Evolutionary conservation across 1,284 basidiomycete species (phyloP).

Genomic region (Abortiporus biennis): DNA sequence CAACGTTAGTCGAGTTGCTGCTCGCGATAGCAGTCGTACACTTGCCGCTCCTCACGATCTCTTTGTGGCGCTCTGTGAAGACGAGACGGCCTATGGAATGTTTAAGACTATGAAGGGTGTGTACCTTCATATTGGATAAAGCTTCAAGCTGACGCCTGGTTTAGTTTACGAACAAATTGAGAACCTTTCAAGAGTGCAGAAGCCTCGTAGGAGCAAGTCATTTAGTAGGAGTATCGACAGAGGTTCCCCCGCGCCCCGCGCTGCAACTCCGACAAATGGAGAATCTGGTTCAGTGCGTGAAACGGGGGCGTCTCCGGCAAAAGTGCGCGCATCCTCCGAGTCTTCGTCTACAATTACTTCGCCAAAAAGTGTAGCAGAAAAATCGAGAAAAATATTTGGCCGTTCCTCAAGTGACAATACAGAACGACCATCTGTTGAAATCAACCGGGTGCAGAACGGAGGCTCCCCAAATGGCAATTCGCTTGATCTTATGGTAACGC

Average conservation of each 20-base stretch:
- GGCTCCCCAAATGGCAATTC: constrained; percentile 5
- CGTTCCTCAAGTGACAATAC: constrained; percentile 6
- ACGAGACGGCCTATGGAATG: constrained; percentile 75
- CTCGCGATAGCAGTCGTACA: constrained; percentile 77
- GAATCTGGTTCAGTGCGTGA: no score
- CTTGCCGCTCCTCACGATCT: constrained; percentile 74
- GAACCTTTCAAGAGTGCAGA: constrained; percentile 49
- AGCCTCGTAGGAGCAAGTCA: constrained; percentile 63
- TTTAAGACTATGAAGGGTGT: constrained; percentile 85
- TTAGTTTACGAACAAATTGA: constrained; percentile 77
- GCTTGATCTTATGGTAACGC: constrained; percentile 13
- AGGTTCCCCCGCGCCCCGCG: constrained; percentile 12
- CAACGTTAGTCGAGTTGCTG: constrained; percentile 77
- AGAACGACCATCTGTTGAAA: constrained; percentile 1
- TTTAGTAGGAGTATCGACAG: constrained; percentile 38
- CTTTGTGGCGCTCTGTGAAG: constrained; percentile 83
- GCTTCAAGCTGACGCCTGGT: background rate
- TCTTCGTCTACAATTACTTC: background rate
- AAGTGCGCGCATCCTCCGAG: constrained; percentile 5
- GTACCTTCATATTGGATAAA: background rate
- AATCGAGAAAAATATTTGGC: constrained; percentile 4
- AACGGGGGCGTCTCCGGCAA: background rate
- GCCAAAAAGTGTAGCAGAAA: background rate
- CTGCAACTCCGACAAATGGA: constrained; percentile 5
- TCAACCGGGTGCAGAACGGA: background rate